Evolutionary conservation across 2,329 filamentous ascomycete species (phyloP).

Genomic region (Phaeophleospora eucalypticola): DNA sequence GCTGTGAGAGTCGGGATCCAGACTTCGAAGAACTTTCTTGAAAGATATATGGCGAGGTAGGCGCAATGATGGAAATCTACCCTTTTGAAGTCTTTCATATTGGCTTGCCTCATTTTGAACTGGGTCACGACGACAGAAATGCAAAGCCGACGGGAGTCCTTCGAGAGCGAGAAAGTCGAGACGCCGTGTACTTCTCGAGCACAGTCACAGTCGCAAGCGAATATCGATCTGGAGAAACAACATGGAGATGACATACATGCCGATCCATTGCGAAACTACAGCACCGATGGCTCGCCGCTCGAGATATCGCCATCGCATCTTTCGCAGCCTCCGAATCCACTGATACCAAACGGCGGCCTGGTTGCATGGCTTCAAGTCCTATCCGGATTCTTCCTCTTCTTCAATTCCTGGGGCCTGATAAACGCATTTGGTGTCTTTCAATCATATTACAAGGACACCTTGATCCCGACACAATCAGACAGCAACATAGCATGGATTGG

Average conservation of each 20-base stretch:
- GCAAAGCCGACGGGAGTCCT: conserved; percentile 5
- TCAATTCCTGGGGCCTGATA: conserved; percentile 36
- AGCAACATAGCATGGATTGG: conserved; percentile 47
- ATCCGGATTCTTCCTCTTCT: conserved; percentile 43
- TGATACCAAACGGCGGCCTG: conserved; percentile 40
- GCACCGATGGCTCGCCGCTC: conserved; percentile 19
- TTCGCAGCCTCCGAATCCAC: conserved; percentile 16
- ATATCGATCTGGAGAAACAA: conserved; percentile 15
- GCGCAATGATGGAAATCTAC: not conserved
- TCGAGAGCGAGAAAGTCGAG: conserved; percentile 12
- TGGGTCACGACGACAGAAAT: not conserved
- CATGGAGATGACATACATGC: not conserved
- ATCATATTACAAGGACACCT: conserved; percentile 39
- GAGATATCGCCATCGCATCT: conserved; percentile 20
- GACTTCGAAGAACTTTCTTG: not conserved
- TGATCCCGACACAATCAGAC: conserved; percentile 3
- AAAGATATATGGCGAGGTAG: conserved; percentile 1
- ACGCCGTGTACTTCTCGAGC: conserved; percentile 13
- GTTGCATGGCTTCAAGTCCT: conserved; percentile 45
- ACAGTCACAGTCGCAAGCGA: conserved; percentile 8
- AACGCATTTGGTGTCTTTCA: conserved; percentile 46
- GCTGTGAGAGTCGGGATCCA: not conserved
- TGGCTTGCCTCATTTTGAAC: not conserved
- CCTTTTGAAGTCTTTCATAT: too few relatives aligned
- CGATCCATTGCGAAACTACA: conserved; percentile 3